phyloP scores from a whole-genome alignment of 2,329 filamentous ascomycete species.

The Hypoxylon sp. region DNA sequence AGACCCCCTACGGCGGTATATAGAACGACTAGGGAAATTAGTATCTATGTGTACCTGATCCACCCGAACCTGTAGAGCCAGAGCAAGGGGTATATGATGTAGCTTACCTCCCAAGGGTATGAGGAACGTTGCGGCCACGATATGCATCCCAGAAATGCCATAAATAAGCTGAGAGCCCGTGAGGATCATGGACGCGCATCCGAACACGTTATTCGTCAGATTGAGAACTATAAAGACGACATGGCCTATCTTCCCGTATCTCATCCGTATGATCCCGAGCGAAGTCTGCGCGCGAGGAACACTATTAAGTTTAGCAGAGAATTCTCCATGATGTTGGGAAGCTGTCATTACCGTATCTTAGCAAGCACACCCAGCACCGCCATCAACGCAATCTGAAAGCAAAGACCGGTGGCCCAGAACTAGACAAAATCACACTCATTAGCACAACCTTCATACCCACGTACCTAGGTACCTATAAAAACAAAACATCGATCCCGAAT shows the following conservation, averaged over 20 bases:
- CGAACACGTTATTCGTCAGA: slow-evolving; percentile 54
- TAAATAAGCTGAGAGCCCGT: slow-evolving; percentile 55
- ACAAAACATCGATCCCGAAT: too few relatives aligned
- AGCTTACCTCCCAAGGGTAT: slow-evolving; percentile 54
- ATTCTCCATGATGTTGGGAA: too few relatives aligned
- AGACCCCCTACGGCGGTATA: slow-evolving; percentile 59
- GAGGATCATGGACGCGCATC: slow-evolving; percentile 56
- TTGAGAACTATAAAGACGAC: slow-evolving; percentile 53
- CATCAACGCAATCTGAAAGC: slow-evolving; percentile 60
- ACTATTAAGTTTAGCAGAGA: too few relatives aligned
- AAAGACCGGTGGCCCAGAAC: slow-evolving; percentile 46
- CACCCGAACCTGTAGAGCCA: too few relatives aligned
- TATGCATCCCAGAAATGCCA: slow-evolving; percentile 58
- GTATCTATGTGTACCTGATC: neutral
- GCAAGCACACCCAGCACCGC: slow-evolving; percentile 57
- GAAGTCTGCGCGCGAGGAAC: slow-evolving; percentile 61
- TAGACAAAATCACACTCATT: slow-evolving; percentile 3
- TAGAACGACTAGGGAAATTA: slow-evolving; percentile 49
- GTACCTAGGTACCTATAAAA: neutral
- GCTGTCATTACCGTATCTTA: too few relatives aligned
- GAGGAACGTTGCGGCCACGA: slow-evolving; percentile 55
- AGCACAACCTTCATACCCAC: slow-evolving; percentile 17
- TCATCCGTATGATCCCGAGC: slow-evolving; percentile 57
- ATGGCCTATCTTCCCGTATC: slow-evolving; percentile 55
- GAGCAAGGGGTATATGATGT: neutral